Base-by-base conservation (phyloP, 1,139 yeast species). In the Pichia sp. region DNA sequence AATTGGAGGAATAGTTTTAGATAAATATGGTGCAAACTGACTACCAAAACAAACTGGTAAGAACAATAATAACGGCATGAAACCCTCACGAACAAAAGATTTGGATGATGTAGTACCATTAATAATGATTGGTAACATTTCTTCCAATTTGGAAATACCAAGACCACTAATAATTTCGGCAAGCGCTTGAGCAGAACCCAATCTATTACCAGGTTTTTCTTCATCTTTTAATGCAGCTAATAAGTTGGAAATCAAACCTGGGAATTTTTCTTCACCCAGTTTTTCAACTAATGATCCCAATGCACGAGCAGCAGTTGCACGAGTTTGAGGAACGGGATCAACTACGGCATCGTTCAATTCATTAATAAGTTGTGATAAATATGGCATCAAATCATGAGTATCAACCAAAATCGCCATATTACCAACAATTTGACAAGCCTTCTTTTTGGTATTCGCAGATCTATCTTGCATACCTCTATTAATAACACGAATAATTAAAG, bases 231-330 rank as follows among this genome's bases (percentile, higher is more conserved):
- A 74, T 2, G 94, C 84, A 44, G 70, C 78, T 51, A 92, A 63
- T 51, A 94, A 74, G 53, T 90, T 80, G 45, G 95, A 86, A 57
- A 94, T 85, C 64, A 94, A 80, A 43, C 79, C 85, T 35, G 98
- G 97, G 87, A 94, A 90, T 57, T 80, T 83, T 38, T 86, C 95
- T 66, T 94, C 99, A 48, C 99, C 99, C 39, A 94, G 72, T 63
- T 90, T 92, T 63, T 92, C 97, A 42, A 92, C 97, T 55, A 94
- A 72, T 0, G 97, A 87, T 54, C 99, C 99, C 47, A 94, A 71
- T 0, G 98, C 98, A 67, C 97, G 82, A 26, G 97, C 92, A 27
- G 97, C 98, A 31, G 97, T 94, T 2, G 97, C 94, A 63, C 98
- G 80, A 0, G 98, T 92, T 37, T 84, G 87, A 32, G 98, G 96